Evolutionary conservation across 345 rosid genomes (phyloP).

Genomic region (Euphorbia lathyris): DNA sequence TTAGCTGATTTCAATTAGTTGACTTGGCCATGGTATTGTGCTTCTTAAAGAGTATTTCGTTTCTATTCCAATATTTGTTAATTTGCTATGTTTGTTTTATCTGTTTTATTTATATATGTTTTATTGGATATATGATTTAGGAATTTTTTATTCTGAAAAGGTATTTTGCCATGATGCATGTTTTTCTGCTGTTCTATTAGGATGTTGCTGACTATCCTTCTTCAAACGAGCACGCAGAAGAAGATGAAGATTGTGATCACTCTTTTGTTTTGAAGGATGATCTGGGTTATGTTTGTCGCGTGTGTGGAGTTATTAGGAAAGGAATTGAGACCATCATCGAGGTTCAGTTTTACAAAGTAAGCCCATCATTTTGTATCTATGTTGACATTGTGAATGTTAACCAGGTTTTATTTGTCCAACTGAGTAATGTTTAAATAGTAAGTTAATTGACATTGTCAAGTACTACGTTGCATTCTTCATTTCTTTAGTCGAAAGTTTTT

Average conservation of each 20-base stretch:
- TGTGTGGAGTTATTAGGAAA: constrained; percentile 71
- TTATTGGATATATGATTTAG: background rate
- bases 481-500: background rate
- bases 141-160: background rate
- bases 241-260: constrained; percentile 69
- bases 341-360: constrained; percentile 72
- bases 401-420: background rate
- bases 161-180: constrained; percentile 6
- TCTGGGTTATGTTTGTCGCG: constrained; percentile 87
- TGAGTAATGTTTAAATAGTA: background rate
- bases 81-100: background rate
- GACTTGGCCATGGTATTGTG: background rate
- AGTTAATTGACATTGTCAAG: background rate
- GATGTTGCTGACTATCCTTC: constrained; percentile 44
- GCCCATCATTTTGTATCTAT: background rate
- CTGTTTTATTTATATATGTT: background rate
- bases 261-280: constrained; percentile 80
- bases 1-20: background rate
- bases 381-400: background rate
- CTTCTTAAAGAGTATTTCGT: background rate
- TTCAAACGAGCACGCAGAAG: constrained; percentile 38
- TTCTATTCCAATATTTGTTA: background rate
- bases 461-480: background rate
- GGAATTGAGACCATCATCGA: constrained; percentile 78
- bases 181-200: constrained; percentile 34